Evolutionary conservation across 768 basidiomycete genomes (phyloP).

Genomic region (Lactifluus rugatus): DNA sequence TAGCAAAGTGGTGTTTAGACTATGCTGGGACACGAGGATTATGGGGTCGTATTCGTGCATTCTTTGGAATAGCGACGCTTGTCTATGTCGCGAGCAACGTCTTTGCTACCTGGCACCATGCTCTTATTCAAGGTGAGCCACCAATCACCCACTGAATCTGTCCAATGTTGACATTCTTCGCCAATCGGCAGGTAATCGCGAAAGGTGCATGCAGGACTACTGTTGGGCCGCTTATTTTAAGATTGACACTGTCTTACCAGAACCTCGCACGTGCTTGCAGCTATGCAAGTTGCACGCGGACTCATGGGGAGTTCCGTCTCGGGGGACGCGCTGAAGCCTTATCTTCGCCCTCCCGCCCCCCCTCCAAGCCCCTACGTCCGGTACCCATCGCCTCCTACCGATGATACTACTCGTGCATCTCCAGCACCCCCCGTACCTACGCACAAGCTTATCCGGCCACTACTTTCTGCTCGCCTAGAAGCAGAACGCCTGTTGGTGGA

Average conservation of each 20-base stretch:
- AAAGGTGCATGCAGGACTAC: slow-evolving; percentile 21
- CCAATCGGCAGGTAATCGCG: slow-evolving; percentile 22
- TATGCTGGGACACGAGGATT: not conserved
- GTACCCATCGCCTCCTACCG: slow-evolving; percentile 6
- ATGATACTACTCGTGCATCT: not conserved
- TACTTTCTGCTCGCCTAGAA: slow-evolving; percentile 2
- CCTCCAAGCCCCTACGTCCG: slow-evolving; percentile 36
- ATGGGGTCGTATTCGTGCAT: slow-evolving; percentile 4
- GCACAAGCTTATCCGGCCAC: not conserved
- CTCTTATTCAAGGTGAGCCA: slow-evolving; percentile 31
- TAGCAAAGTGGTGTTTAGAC: not conserved
- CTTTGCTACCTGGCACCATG: slow-evolving; percentile 38
- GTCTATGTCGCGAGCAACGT: slow-evolving; percentile 26
- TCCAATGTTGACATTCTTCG: not conserved
- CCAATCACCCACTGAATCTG: not conserved
- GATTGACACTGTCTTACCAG: slow-evolving; percentile 13
- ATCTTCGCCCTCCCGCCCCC: slow-evolving; percentile 33
- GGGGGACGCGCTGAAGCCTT: slow-evolving; percentile 26
- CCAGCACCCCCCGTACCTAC: not conserved
- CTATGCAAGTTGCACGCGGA: slow-evolving; percentile 32
- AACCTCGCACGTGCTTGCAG: slow-evolving; percentile 28
- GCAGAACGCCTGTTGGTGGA: not conserved
- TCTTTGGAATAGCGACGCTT: slow-evolving; percentile 16
- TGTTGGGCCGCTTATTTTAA: not conserved
- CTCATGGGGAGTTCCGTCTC: slow-evolving; percentile 25